Percentiles rank a stretch among this genome's conserved stretches.
Evolutionary conservation across 768 basidiomycete species (phyloP).

Genomic region (Lactarius pseudohatsudake): DNA sequence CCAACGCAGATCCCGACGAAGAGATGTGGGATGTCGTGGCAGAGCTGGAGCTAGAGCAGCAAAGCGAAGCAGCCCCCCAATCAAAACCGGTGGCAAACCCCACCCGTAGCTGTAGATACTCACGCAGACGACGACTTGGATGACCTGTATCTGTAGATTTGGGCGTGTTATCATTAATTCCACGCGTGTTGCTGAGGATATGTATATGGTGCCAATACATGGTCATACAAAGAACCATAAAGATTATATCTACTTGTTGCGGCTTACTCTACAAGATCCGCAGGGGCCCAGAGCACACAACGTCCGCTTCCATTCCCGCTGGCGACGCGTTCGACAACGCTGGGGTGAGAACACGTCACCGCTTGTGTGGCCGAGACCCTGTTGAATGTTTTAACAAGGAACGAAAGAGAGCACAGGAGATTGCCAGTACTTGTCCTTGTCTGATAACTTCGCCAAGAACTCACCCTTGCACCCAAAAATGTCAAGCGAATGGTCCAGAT

Average conservation of each 20-base stretch:
- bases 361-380: constrained; percentile 84
- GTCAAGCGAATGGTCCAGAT: constrained; percentile 76
- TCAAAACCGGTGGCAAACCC: constrained; percentile 5
- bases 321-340: constrained; percentile 66
- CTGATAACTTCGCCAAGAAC: constrained; percentile 56
- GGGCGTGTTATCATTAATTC: not conserved
- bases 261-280: constrained; percentile 24
- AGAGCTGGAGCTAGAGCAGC: constrained; percentile 47
- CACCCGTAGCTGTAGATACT: constrained; percentile 4
- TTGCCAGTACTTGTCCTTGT: constrained; percentile 53
- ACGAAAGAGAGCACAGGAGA: not conserved
- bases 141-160: constrained; percentile 54
- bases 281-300: constrained; percentile 76
- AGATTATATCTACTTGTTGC: not conserved
- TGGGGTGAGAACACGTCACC: constrained; percentile 88
- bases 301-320: constrained; percentile 79
- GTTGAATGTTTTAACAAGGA: constrained; percentile 4
- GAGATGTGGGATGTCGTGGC: constrained; percentile 73
- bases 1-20: constrained; percentile 47
- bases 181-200: not conserved
- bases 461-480: constrained; percentile 79
- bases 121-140: constrained; percentile 45
- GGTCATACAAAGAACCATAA: not conserved
- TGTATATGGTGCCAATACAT: constrained; percentile 2
- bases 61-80: not conserved